A percentile compares a stretch with the other conserved stretches of the same genome.
Conservation (phyloP, 2,329 filamentous ascomycete genomes). For the Colletotrichum sp. region DNA sequence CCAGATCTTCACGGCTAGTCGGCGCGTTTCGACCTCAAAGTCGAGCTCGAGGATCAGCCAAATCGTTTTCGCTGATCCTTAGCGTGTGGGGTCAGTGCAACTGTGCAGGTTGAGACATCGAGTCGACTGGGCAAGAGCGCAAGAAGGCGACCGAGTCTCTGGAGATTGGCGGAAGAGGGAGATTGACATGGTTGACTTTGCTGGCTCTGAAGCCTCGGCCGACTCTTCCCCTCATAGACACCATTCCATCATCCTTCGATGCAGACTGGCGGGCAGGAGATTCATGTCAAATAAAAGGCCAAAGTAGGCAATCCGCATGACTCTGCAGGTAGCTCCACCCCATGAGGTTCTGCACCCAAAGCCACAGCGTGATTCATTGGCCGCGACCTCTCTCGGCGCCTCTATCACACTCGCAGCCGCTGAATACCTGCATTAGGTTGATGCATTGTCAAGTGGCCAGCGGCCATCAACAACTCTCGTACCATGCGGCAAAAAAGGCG, state of each 20-base stretch:
- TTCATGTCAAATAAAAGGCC: neutral
- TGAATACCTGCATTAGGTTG: neutral
- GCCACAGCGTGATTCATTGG: neutral
- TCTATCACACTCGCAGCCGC: neutral
- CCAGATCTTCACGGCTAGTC: neutral
- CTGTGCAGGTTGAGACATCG: neutral
- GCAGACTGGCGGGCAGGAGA: neutral
- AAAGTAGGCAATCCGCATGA: neutral
- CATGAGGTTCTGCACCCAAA: neutral
- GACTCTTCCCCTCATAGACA: neutral
- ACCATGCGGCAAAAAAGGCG: neutral
- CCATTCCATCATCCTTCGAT: neutral
- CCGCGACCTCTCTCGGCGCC: neutral
- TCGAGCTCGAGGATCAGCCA: neutral
- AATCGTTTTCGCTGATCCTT: neutral
- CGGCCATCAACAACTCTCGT: neutral
- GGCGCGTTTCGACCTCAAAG: neutral
- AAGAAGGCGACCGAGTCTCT: neutral
- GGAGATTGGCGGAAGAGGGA: neutral
- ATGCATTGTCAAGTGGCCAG: neutral
- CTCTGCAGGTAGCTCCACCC: neutral
- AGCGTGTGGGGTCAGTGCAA: neutral
- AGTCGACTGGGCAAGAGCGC: neutral
- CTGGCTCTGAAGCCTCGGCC: neutral
- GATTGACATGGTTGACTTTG: neutral